Percentiles rank a stretch among this genome's conserved stretches.
Evolutionary conservation across 2,329 filamentous ascomycete genomes (phyloP).

Genomic region (Annulohypoxylon truncatum): DNA sequence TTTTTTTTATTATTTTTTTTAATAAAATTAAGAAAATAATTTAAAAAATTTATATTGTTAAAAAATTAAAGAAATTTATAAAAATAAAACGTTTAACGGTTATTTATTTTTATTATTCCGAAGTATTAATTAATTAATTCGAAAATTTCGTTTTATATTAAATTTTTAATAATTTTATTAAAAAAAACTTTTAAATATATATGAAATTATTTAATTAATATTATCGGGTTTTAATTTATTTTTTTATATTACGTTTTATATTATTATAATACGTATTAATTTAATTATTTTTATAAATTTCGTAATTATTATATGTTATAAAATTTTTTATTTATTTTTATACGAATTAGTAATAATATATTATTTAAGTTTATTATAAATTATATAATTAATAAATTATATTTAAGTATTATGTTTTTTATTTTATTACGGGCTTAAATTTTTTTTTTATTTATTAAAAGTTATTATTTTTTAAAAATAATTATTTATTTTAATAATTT

Average conservation of each 20-base stretch:
- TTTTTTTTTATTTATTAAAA: not conserved
- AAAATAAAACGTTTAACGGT: not conserved
- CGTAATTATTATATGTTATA: not conserved
- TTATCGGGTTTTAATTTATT: not conserved
- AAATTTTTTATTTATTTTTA: not conserved
- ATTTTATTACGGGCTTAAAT: not conserved
- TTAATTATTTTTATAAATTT: not conserved
- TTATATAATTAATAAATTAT: not conserved
- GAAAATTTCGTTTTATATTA: not conserved
- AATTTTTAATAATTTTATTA: not conserved
- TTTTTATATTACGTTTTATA: not conserved
- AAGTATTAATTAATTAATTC: not conserved
- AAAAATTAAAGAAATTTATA: not conserved
- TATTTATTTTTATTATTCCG: not conserved
- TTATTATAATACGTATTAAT: not conserved
- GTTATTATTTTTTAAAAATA: not conserved
- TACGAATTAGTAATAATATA: not conserved
- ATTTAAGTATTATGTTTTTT: not conserved
- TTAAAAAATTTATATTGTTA: not conserved
- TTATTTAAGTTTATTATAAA: not conserved
- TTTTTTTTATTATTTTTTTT: not conserved
- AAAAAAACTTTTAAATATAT: not conserved
- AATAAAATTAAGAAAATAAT: not conserved
- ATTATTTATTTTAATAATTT: too few relatives aligned
- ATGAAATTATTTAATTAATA: not conserved